These are phyloP conservation scores for Domatiomyces catenatus DNA, from an alignment of 2,329 filamentous ascomycete genomes.

Conservation along the genomic window DNA sequence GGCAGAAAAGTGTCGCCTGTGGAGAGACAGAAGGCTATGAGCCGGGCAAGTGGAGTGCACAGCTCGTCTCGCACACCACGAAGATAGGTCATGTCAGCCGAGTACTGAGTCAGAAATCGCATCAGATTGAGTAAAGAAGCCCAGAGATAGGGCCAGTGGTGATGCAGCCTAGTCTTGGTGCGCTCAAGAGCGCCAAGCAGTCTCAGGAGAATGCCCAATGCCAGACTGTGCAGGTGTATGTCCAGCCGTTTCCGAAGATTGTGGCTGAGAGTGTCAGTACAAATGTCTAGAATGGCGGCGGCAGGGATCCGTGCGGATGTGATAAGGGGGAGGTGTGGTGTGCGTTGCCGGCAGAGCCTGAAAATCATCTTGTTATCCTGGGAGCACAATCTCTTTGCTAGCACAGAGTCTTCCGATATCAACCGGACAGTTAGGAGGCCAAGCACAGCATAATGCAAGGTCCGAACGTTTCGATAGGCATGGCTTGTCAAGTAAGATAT, in stretches of 20 bases:
- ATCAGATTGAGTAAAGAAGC: slow-evolving; percentile 73
- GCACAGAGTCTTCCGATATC: slow-evolving; percentile 65
- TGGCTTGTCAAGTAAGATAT: slow-evolving; percentile 90
- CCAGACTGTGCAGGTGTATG: slow-evolving; percentile 65
- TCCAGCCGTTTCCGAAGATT: slow-evolving; percentile 78
- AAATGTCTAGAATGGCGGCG: slow-evolving; percentile 64
- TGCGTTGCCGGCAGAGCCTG: slow-evolving; percentile 74
- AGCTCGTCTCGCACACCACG: slow-evolving; percentile 52
- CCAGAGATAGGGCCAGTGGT: slow-evolving; percentile 96
- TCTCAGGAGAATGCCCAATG: slow-evolving; percentile 65
- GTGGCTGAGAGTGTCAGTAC: slow-evolving; percentile 85
- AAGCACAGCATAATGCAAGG: slow-evolving; percentile 69
- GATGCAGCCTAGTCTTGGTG: slow-evolving; percentile 62
- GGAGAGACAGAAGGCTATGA: slow-evolving; percentile 73
- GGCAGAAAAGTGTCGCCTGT: slow-evolving; percentile 84
- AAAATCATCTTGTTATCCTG: slow-evolving; percentile 59
- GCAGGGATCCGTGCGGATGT: slow-evolving; percentile 58
- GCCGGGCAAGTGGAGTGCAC: slow-evolving; percentile 61
- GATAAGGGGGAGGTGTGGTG: slow-evolving; percentile 66
- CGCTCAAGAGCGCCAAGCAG: slow-evolving; percentile 72
- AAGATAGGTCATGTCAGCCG: slow-evolving; percentile 49
- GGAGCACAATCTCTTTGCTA: slow-evolving; percentile 73
- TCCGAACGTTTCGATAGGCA: slow-evolving; percentile 65
- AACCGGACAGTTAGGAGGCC: slow-evolving; percentile 74
- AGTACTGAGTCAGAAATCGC: slow-evolving; percentile 79